phyloP scores from a whole-genome alignment of 768 basidiomycete genomes.

The Lactarius psammicola region DNA sequence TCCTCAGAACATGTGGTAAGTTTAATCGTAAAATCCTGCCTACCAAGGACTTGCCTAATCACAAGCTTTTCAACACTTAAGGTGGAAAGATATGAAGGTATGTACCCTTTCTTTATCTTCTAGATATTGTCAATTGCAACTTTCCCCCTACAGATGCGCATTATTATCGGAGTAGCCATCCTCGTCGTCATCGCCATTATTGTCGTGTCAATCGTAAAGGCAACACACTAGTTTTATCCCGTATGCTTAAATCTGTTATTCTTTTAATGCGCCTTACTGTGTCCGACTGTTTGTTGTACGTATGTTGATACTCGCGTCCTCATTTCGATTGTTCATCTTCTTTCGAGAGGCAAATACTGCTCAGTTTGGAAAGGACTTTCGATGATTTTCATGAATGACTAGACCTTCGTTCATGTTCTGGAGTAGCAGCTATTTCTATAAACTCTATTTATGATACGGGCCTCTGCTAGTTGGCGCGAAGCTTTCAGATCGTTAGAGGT shows the following conservation, averaged over 20 bases:
- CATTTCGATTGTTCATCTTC: conserved; percentile 10
- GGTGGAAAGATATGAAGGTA: conserved; percentile 99
- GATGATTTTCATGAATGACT: conserved; percentile 11
- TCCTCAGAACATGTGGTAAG: conserved; percentile 86
- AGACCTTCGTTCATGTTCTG: conserved; percentile 5
- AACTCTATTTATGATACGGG: conserved; percentile 16
- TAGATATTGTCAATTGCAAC: conserved; percentile 11
- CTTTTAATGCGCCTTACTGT: conserved; percentile 19
- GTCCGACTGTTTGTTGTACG: conserved; percentile 27
- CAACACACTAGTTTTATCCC: conserved; percentile 46
- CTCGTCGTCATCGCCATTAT: conserved; percentile 92
- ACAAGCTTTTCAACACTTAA: conserved; percentile 32
- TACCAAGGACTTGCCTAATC: neutral
- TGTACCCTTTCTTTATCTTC: conserved; percentile 29
- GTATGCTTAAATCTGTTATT: conserved; percentile 23
- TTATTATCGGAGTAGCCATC: conserved; percentile 91
- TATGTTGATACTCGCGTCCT: conserved; percentile 19
- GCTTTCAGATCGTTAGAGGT: conserved; percentile 33
- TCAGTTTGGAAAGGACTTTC: conserved; percentile 9
- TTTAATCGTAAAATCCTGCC: conserved; percentile 16
- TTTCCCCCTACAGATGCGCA: conserved; percentile 68
- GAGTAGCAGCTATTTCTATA: conserved; percentile 8
- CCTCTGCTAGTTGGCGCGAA: neutral
- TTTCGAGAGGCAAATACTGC: conserved; percentile 7
- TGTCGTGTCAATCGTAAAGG: conserved; percentile 90